Evolutionary conservation across 768 basidiomycete species (phyloP), one percentile per base, ranked within the genome.

Genomic region (Piloderma croceum): DNA sequence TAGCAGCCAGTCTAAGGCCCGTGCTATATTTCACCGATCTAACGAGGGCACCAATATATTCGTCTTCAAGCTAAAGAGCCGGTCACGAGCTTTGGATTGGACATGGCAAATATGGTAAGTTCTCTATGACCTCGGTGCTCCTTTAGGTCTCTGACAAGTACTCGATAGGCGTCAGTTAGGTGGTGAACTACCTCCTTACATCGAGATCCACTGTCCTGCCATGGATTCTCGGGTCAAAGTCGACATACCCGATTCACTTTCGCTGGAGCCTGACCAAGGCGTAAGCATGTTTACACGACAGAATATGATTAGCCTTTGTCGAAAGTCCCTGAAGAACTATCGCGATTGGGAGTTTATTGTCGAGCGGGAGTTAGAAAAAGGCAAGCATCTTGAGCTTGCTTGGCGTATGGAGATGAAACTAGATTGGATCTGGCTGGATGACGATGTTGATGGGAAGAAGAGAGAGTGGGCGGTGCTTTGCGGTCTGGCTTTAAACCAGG

Each of bases 361-460:
- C 21, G 73, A 79, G 47, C 63, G 65, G 19, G 69, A 77, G 24
- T 49, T 80, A 3, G 60, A 51, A 34, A 60, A 70, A 34, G 88
- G 87, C 17, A 74, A 73, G 38, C 61, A 63, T 6, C 62, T 93
- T 25, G 74, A 81, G 54, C 68, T 96, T 27, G 86, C 80, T 31
- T 97, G 93, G 93, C 72, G 85, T 27, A 56, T 71, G 21, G 77
- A 71, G 17, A 77, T 79, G 3, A 74, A 77, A 45, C 57, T 97
- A 34, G 92, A 97, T 53, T 97, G 93, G 93, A 67, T 92, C 20
- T 83, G 83, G 74, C 69, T 81, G 25, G 71, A 79, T n/a, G 65
- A 73, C 19, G 83, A 86, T 48, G 66, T 83, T 0, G 67, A 76
- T 24, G 85, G 79, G 7, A 65, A 73, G 36, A 49, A 59, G 17